Percentiles rank a stretch among this genome's conserved stretches.
These are phyloP conservation scores for Suillus clintonianus DNA, from an alignment of 768 basidiomycete genomes.

Conservation along the genomic window DNA sequence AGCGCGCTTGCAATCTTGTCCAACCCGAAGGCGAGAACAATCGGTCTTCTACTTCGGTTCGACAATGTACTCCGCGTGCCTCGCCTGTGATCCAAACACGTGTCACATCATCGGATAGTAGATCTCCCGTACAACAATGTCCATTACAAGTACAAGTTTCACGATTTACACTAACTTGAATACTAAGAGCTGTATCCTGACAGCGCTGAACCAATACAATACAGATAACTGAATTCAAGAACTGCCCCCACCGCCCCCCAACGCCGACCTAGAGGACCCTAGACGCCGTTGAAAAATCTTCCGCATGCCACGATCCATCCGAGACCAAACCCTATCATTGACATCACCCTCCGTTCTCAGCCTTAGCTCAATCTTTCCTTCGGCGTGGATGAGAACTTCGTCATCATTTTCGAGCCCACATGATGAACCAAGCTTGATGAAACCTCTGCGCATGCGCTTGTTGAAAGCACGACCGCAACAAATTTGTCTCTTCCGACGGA, in stretches of 20 bases:
- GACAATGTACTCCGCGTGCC: conserved; percentile 2
- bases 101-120: neutral
- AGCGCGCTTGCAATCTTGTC: conserved; percentile 1
- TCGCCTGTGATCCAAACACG: neutral
- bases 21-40: conserved; percentile 5
- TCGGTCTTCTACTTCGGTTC: conserved; percentile 1
- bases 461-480: conserved; percentile 26
- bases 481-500: conserved; percentile 10
- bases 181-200: neutral
- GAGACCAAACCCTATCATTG: conserved; percentile 15
- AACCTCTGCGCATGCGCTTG: conserved; percentile 21
- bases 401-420: conserved; percentile 26
- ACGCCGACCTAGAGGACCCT: neutral
- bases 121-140: neutral
- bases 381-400: conserved; percentile 29
- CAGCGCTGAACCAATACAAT: neutral
- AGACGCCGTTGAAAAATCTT: conserved; percentile 22
- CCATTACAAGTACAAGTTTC: neutral
- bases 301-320: conserved; percentile 30
- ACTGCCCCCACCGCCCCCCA: neutral
- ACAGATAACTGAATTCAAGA: neutral
- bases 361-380: conserved; percentile 24
- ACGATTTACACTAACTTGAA: neutral
- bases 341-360: conserved; percentile 15
- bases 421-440: conserved; percentile 21